Percentiles rank a stretch among this genome's conserved stretches.
Evolutionary conservation across 2,329 filamentous ascomycete species (phyloP).

Genomic region (Trichophyton rubrum): DNA sequence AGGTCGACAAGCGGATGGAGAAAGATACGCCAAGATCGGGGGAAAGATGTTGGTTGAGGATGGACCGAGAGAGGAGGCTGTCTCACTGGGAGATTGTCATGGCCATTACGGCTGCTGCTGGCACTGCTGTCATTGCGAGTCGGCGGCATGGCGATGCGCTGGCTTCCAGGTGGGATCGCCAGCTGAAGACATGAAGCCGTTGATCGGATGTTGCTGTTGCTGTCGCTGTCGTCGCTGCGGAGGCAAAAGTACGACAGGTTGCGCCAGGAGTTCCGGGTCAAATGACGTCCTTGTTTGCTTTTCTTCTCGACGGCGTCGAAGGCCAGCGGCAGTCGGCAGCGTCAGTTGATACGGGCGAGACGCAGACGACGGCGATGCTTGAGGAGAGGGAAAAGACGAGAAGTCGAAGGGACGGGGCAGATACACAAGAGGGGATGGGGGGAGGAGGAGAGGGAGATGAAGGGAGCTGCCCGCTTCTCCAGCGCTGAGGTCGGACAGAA

Average conservation of each 20-base stretch:
- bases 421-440: too few relatives aligned
- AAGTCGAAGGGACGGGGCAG: too few relatives aligned
- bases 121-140: background rate
- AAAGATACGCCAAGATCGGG: too few relatives aligned
- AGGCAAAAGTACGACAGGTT: background rate
- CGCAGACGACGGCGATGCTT: background rate
- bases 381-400: too few relatives aligned
- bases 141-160: background rate
- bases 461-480: too few relatives aligned
- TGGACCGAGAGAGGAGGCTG: background rate
- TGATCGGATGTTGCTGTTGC: background rate
- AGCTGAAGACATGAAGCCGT: background rate
- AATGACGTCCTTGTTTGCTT: slow-evolving; percentile 1
- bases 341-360: background rate
- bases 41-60: too few relatives aligned
- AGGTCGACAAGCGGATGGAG: too few relatives aligned
- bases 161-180: background rate
- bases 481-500: too few relatives aligned
- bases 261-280: background rate
- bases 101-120: too few relatives aligned
- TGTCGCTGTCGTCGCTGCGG: too few relatives aligned
- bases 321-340: too few relatives aligned
- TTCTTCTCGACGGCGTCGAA: background rate
- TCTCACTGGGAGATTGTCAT: background rate
- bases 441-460: too few relatives aligned